Conservation (phyloP, 2,329 filamentous ascomycete genomes). For the Xylariaceae sp. region DNA sequence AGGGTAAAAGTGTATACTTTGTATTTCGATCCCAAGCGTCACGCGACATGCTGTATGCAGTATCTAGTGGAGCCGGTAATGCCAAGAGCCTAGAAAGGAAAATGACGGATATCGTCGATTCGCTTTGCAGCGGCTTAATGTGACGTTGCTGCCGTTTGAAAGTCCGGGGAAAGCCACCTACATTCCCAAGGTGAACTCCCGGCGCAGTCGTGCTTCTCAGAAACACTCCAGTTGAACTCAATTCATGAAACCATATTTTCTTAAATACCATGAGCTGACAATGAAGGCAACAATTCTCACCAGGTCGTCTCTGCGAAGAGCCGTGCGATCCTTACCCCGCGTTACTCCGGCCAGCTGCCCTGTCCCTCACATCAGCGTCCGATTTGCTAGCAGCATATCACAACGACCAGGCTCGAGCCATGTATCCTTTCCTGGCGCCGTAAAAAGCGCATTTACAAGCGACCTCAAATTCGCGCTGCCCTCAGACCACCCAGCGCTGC, state of each 20-base stretch:
- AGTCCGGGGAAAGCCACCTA: conserved; percentile 30
- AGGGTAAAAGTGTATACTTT: too few relatives aligned
- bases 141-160: conserved; percentile 36
- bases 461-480: conserved; percentile 79
- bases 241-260: background rate
- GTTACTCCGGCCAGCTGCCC: conserved; percentile 18
- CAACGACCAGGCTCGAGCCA: conserved; percentile 61
- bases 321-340: conserved; percentile 28
- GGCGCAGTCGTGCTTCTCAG: conserved; percentile 3
- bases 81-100: conserved; percentile 25
- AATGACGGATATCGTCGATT: conserved; percentile 28
- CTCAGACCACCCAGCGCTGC: conserved; percentile 73
- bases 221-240: background rate
- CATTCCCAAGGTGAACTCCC: conserved; percentile 11
- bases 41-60: background rate
- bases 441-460: conserved; percentile 91
- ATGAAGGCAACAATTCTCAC: conserved; percentile 36
- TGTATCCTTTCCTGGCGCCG: conserved; percentile 86
- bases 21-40: background rate
- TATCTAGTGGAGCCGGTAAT: conserved; percentile 13
- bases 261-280: conserved; percentile 20
- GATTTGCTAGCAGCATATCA: conserved; percentile 57
- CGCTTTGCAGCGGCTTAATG: conserved; percentile 41
- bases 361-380: conserved; percentile 29
- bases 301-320: conserved; percentile 31